phyloP scores from a whole-genome alignment of 768 basidiomycete genomes.

The Naganishia vishniacii region DNA sequence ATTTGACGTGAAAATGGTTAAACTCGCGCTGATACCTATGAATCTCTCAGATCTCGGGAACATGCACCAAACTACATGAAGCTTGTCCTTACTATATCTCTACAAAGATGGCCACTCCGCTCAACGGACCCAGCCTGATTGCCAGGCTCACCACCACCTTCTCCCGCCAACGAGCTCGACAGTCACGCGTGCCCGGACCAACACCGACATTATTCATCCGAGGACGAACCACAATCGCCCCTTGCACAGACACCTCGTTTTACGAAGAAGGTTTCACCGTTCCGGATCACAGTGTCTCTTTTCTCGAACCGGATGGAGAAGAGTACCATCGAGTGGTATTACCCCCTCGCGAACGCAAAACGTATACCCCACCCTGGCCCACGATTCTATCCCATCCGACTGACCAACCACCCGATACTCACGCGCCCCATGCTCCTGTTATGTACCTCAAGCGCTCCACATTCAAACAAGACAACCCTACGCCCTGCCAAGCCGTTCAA shows the following conservation, averaged over 20 bases:
- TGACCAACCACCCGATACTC: not conserved
- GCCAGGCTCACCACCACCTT: not conserved
- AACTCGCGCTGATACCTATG: too few relatives aligned
- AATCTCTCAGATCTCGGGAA: too few relatives aligned
- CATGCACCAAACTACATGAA: too few relatives aligned
- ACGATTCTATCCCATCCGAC: conserved; percentile 17
- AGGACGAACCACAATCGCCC: not conserved
- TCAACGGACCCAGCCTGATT: not conserved
- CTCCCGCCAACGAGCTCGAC: not conserved
- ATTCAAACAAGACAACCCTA: not conserved
- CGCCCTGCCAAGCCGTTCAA: conserved; percentile 3
- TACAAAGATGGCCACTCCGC: not conserved
- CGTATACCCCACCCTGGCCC: conserved; percentile 14
- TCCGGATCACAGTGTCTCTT: not conserved
- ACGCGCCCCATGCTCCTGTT: conserved; percentile 4
- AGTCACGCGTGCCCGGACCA: not conserved
- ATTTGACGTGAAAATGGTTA: too few relatives aligned
- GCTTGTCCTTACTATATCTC: too few relatives aligned
- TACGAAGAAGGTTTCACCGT: conserved; percentile 5
- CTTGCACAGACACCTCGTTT: not conserved
- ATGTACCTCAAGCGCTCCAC: conserved; percentile 10
- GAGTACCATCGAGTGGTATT: conserved; percentile 24
- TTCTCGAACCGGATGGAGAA: conserved; percentile 21
- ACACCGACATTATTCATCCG: too few relatives aligned
- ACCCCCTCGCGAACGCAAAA: not conserved